Percentiles rank a stretch among this genome's conserved stretches.
These are phyloP conservation scores for Eucalyptus paniculata DNA, from an alignment of 345 rosid genomes.

Conservation along the genomic window DNA sequence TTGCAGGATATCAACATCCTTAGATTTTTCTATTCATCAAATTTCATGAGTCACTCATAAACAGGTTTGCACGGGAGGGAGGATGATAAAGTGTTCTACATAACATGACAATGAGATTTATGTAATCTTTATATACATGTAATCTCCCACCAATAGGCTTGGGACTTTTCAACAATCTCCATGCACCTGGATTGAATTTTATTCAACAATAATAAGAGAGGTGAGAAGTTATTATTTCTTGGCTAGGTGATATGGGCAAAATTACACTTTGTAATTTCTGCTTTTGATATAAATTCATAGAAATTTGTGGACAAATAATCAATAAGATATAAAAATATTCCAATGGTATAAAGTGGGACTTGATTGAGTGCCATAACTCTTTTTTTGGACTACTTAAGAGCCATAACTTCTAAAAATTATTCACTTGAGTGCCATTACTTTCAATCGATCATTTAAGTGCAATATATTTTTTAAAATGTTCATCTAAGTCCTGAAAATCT, in stretches of 20 bases:
- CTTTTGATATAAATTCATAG: neutral
- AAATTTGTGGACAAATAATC: neutral
- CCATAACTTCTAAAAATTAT: too few species aligned
- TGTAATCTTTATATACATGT: neutral
- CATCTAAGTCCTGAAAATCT: neutral
- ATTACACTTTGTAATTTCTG: neutral
- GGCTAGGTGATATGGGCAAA: neutral
- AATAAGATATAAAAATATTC: neutral
- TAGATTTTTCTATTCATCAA: neutral
- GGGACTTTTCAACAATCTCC: neutral
- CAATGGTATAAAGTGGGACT: neutral
- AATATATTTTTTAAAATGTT: too few species aligned
- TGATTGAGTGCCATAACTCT: too few species aligned
- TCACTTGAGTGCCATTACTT: neutral
- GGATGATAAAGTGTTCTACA: neutral
- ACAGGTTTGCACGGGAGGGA: neutral
- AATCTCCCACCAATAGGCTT: neutral
- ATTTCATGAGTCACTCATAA: neutral
- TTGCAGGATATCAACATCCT: neutral
- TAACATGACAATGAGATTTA: neutral
- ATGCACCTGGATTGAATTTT: neutral
- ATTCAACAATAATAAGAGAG: neutral
- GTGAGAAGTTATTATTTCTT: neutral
- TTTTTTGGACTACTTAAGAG: too few species aligned
- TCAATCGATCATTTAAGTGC: too few species aligned